These are phyloP conservation scores for Myrica gale DNA, from an alignment of 306 rosid species.

Conservation along the genomic window DNA sequence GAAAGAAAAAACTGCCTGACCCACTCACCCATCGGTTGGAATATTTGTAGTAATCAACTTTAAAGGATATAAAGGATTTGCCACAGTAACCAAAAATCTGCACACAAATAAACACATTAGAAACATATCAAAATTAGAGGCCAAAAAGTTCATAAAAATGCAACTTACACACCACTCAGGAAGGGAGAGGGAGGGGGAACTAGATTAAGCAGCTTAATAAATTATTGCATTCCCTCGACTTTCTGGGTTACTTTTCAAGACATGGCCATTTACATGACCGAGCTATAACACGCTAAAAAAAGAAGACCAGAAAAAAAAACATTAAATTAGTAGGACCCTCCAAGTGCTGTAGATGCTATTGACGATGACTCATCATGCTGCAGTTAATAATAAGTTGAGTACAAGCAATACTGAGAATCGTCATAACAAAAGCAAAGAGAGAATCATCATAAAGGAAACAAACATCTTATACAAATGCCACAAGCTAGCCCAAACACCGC, in stretches of 20 bases:
- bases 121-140: background rate
- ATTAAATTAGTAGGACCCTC: background rate
- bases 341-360: background rate
- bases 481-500: too few relatives aligned
- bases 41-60: slow-evolving; percentile 53
- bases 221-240: background rate
- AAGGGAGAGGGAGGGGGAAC: too few relatives aligned
- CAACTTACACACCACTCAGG: background rate
- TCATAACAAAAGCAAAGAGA: too few relatives aligned
- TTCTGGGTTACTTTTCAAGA: too few relatives aligned
- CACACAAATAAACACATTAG: slow-evolving; percentile 20
- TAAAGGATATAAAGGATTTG: slow-evolving; percentile 69
- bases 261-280: background rate
- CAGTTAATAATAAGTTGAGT: background rate
- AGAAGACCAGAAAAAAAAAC: background rate
- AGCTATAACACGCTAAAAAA: background rate
- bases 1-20: background rate
- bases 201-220: background rate
- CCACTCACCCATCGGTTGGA: slow-evolving; percentile 83
- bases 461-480: too few relatives aligned
- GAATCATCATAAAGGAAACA: too few relatives aligned
- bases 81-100: slow-evolving; percentile 77
- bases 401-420: background rate
- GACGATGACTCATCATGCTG: background rate
- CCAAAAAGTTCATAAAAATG: background rate